Percentiles rank a stretch among this genome's conserved stretches.
phyloP scores from a whole-genome alignment of 345 rosid species.

The Gossypium anomalum region DNA sequence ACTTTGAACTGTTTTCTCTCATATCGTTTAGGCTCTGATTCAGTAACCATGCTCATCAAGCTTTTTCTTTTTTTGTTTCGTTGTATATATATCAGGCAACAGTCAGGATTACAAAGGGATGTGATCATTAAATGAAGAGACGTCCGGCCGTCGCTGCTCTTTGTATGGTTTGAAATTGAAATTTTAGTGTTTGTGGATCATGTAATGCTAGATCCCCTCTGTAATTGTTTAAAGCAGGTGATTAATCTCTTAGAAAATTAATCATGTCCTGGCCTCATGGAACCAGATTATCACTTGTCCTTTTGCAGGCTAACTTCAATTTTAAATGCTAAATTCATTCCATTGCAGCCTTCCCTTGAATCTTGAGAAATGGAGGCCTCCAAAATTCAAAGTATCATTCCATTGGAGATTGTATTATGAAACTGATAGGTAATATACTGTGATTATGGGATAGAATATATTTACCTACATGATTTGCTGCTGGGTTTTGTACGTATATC shows the following conservation, averaged over 20 bases:
- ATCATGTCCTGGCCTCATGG: neutral
- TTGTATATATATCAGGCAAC: neutral
- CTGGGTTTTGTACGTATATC: neutral
- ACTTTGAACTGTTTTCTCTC: neutral
- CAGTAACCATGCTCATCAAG: constrained; percentile 11
- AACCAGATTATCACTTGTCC: neutral
- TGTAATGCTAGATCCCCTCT: constrained; percentile 12
- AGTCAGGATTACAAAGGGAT: neutral
- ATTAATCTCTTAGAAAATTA: constrained; percentile 2
- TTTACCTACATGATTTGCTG: no score
- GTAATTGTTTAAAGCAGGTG: constrained; percentile 20
- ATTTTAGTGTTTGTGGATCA: constrained; percentile 6
- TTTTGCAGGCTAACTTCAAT: neutral
- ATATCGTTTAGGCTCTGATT: constrained; percentile 14
- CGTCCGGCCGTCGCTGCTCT: neutral
- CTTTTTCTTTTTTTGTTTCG: neutral
- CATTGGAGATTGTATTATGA: no score
- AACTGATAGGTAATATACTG: no score
- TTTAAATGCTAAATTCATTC: neutral
- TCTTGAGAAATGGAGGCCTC: no score
- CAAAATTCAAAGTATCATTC: no score
- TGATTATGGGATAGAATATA: no score
- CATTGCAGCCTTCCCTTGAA: no score
- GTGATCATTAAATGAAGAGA: neutral
- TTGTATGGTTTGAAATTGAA: constrained; percentile 9